Conservation (phyloP, 78 protist species). For the Dictyostelium brefeldianum region DNA sequence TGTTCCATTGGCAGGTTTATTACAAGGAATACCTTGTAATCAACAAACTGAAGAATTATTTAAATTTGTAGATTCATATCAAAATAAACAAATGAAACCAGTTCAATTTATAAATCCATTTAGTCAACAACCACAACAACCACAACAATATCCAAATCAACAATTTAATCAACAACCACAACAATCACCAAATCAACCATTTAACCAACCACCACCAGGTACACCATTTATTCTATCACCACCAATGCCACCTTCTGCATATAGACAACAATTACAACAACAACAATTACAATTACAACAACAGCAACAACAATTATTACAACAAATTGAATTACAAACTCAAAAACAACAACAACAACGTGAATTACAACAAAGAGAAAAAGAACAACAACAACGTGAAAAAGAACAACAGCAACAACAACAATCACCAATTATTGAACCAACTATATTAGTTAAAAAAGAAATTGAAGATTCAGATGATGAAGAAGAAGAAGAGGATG, state of each 20-base stretch:
- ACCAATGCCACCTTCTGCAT: neutral
- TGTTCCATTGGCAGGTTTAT: slow-evolving; percentile 8
- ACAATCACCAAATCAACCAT: neutral
- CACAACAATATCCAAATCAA: neutral
- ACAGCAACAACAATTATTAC: slow-evolving; percentile 17
- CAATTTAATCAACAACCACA: neutral
- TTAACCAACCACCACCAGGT: neutral
- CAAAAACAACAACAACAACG: slow-evolving; percentile 1
- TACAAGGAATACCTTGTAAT: slow-evolving; percentile 33
- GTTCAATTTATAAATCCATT: neutral
- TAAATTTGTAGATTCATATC: slow-evolving; percentile 74
- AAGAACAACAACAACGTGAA: neutral
- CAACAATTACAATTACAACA: neutral
- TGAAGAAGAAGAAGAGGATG: neutral
- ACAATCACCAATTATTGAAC: neutral
- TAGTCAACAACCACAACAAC: neutral
- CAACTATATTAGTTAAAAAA: neutral
- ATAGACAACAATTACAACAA: neutral
- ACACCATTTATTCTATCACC: neutral
- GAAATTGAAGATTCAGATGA: neutral
- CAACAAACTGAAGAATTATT: slow-evolving; percentile 29
- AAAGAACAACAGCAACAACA: neutral
- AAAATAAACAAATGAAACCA: slow-evolving; percentile 22
- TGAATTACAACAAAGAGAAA: neutral
- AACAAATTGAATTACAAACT: neutral